Evolutionary conservation across 129 eudicot species (phyloP).

Genomic region (Lactuca sativa): DNA sequence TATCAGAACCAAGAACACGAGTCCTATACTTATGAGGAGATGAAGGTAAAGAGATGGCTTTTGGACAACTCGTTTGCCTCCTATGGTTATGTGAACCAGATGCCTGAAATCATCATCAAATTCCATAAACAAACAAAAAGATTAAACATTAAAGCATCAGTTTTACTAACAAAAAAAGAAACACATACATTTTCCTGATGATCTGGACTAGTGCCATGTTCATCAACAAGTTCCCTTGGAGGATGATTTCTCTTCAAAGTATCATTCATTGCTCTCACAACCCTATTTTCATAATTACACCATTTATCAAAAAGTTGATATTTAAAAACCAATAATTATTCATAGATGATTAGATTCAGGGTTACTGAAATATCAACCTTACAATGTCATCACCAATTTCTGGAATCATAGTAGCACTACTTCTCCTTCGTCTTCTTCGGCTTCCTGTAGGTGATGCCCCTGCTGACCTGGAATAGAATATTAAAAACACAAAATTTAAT

Average conservation of each 20-base stretch:
- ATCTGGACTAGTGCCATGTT: constrained; percentile 41
- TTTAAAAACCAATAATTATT: background rate
- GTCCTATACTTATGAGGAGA: constrained; percentile 61
- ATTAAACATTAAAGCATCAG: background rate
- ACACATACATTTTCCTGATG: constrained; percentile 47
- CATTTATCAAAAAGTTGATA: background rate
- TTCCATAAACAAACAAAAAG: constrained; percentile 8
- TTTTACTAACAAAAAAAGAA: background rate
- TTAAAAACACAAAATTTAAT: background rate
- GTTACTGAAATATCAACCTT: constrained; percentile 47
- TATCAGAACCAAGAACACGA: constrained; percentile 38
- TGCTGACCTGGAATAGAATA: constrained; percentile 55
- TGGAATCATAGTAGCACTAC: constrained; percentile 68
- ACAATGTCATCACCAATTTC: constrained; percentile 91
- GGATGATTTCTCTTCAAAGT: constrained; percentile 62
- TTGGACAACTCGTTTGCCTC: constrained; percentile 52
- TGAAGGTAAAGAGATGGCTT: constrained; percentile 73
- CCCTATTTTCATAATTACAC: constrained; percentile 39
- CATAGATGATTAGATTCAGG: background rate
- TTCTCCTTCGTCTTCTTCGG: constrained; percentile 65
- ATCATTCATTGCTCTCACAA: constrained; percentile 81
- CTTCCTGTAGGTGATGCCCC: constrained; percentile 69
- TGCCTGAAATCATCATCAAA: constrained; percentile 26
- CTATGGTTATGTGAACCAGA: constrained; percentile 35
- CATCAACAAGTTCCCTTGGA: constrained; percentile 47